Base-by-base conservation (phyloP, 129 eudicot species). In the Pulicaria dysenterica region DNA sequence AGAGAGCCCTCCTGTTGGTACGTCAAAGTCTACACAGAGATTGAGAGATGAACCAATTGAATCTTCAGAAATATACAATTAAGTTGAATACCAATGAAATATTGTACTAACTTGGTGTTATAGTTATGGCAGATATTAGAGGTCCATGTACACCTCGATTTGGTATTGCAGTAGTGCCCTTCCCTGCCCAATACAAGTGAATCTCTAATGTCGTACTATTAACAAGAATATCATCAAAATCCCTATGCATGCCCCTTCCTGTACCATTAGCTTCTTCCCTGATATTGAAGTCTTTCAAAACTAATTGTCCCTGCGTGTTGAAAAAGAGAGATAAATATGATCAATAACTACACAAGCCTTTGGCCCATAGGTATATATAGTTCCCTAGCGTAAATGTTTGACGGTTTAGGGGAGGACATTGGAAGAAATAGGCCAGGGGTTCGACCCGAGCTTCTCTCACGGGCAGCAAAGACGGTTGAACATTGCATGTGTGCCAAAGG, bases 91-190 rank as follows among this genome's bases (percentile, higher is more conserved):
- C n/a, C n/a, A n/a, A n/a, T 48, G 34, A 24, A 64, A 53, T 24
- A 47, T 34, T 58, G 17, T 36, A 83, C 89, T 70, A 40, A 89
- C 96, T 89, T 54, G 96, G 94, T 70, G 91, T 90, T 17, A 90
- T 79, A 4, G 85, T 14, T 9, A 90, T 87, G 24, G 91, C 96
- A 10, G 91, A 87, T 77, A 90, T 75, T 53, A 87, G 89, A 34
- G 96, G 96, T 50, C 94, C 94, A 80, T 90, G 81, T 60, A 83
- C 83, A 39, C 87, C 87, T 79, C 89, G 64, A 2, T 79, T 70
- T n/a, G 96, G 96, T 75, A 90, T 53, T 7, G 90, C 83, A 13
- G 83, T 87, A 1, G 96, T 90, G 73, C 96, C 93, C 70, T 85
- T 84, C 58, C 96, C 96, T 11, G 83, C 80, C 96, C 93, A 87